Base-by-base conservation (phyloP, 2,329 filamentous ascomycete species). In the Cytospora chrysosperma region DNA sequence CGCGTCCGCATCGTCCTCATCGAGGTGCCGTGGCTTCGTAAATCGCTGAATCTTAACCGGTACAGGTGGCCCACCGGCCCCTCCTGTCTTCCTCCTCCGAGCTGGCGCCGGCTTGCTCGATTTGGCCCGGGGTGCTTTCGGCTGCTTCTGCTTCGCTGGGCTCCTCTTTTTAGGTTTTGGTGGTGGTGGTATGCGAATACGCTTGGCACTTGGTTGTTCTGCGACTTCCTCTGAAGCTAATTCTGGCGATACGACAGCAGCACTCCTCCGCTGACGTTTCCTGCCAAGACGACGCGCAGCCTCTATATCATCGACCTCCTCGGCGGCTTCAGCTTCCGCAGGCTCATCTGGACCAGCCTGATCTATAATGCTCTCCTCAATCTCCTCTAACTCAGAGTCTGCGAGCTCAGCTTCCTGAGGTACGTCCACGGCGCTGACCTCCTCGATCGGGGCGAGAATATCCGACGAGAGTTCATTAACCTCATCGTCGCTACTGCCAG, bases 11-110 rank as follows among this genome's bases (percentile, higher is more conserved):
- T 80, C 79, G 47, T 77, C 76, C 4, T 78, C 77, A 15, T 75
- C 75, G 21, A 71, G 73, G 4, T 73, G 73, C n/a, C 71, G 73
- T 34, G 77, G 77, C 58, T 78, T 77, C n/a, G 82, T 84, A 68
- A 87, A 86, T 15, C 86, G 80, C 70, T 88, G 85, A 13, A 66
- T 61, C n/a, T 61, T 66, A 37, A 66, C 43, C 8, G 64, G 59
- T 1, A 66, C 59, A 13, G 64, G 26, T 13, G 43, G 55, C 5
- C 34, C 54, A 43, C 30, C 56, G 13, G 50, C 59, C 63, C 67
- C 51, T 68, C 68, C 51, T 52, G 49, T 66, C 64, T 63, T 69
- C 56, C 64, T 61, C 55, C 56, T 53, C 47, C 66, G 68, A 32
- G 66, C 28, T 50, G 65, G 51, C 32, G 56, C 62, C 54, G 49